Base-by-base conservation (phyloP, 139 green algal species). In the Desmodesmus armatus region DNA sequence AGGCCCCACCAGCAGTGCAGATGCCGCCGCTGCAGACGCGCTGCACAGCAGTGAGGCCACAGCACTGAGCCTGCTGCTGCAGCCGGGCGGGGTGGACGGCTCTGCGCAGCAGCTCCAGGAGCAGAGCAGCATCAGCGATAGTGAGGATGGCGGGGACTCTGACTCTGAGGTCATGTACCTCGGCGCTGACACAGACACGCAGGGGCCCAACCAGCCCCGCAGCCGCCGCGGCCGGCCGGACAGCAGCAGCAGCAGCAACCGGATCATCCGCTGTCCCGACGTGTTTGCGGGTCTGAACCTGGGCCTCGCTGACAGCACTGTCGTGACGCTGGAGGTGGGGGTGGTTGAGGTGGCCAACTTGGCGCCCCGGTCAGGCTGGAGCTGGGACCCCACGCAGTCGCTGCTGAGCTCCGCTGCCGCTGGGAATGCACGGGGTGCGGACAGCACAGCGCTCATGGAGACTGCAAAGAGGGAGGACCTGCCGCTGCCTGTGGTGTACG, bases 331-430 rank as follows among this genome's bases (percentile, higher is more conserved):
- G 78, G 89, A 94, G 23, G 44, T 94, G 37, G 76, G 62, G 2
- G 85, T 94, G 43, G 55, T 94, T 62, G 88, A 94, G 88, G 85
- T 92, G 47, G 23, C 67, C 29, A 88, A 88, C 37, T 37, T 88
- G 33, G 47, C 62, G 23, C 83, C 74, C 31, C 58, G 73, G 60
- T 63, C 44, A 58, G 63, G 74, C 79, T 85, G 79, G 79, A 75
- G 65, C 41, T 65, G 78, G 15, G 79, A 75, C 65, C 79, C 78
- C 6, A 77, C 79, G 2, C 63, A 73, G 41, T 63, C 41, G 17
- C 47, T 85, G 63, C 55, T 82, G 9, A 82, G 65, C 43, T 33
- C 40, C 27, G 78, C 60, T 49, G 76, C 31, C 4, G 55, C 76
- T 17, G 58, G 60, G 17, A 63, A 37, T 39, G 43, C 39, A 3